phyloP scores from a whole-genome alignment of 345 rosid species.

The Brassica carinata region DNA sequence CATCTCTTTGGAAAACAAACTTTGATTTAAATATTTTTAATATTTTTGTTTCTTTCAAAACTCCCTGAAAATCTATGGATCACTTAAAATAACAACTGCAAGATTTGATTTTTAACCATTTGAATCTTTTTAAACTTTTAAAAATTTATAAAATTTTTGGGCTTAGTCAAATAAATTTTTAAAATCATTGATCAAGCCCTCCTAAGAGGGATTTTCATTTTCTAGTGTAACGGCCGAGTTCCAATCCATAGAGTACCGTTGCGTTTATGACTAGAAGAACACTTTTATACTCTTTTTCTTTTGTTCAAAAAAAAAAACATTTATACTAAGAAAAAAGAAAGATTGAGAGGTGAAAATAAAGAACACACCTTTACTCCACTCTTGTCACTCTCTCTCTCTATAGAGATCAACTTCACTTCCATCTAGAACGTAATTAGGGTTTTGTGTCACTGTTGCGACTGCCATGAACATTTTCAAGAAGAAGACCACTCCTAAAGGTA shows the following conservation, averaged over 20 bases:
- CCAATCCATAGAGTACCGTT: slow-evolving; percentile 2
- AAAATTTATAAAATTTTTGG: too few relatives aligned
- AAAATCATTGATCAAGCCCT: neutral
- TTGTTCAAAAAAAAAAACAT: slow-evolving; percentile 5
- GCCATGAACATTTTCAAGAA: slow-evolving; percentile 36
- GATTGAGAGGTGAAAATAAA: neutral
- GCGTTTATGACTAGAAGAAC: slow-evolving; percentile 10
- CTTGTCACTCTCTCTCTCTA: neutral
- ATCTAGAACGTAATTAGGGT: neutral
- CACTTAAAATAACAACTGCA: too few relatives aligned
- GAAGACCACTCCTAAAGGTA: slow-evolving; percentile 88
- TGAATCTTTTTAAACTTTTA: too few relatives aligned
- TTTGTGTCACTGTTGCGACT: neutral
- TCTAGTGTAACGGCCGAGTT: slow-evolving; percentile 10
- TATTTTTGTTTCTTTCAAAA: too few relatives aligned
- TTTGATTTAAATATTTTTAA: too few relatives aligned
- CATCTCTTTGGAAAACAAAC: too few relatives aligned
- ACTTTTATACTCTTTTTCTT: neutral
- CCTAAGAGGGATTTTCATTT: neutral
- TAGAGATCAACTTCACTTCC: neutral
- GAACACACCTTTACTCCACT: slow-evolving; percentile 6
- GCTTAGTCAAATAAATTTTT: too few relatives aligned
- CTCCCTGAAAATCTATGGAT: too few relatives aligned
- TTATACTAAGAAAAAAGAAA: too few relatives aligned
- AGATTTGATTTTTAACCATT: too few relatives aligned